phyloP scores from a whole-genome alignment of 345 rosid species.

The Noccaea caerulescens region DNA sequence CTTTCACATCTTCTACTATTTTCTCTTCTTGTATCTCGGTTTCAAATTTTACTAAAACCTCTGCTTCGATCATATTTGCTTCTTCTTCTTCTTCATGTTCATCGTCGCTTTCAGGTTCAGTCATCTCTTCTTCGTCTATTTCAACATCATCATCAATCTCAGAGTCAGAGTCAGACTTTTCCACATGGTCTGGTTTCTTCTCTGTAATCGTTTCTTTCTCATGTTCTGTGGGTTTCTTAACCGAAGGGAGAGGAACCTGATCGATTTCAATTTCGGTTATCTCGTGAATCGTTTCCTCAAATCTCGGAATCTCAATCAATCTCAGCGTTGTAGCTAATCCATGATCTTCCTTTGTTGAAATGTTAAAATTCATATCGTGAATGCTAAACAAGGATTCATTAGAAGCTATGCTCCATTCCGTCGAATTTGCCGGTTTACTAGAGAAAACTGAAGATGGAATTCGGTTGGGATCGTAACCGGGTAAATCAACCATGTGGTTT shows the following conservation, averaged over 20 bases:
- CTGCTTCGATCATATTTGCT: neutral
- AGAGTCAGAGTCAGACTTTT: conserved; percentile 21
- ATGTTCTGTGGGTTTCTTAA: conserved; percentile 39
- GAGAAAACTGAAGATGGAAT: conserved; percentile 72
- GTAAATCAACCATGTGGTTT: conserved; percentile 11
- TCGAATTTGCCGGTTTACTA: conserved; percentile 46
- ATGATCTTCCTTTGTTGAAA: conserved; percentile 58
- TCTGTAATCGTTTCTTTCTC: conserved; percentile 18
- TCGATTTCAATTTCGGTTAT: conserved; percentile 31
- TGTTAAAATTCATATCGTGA: conserved; percentile 59
- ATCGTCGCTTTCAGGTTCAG: conserved; percentile 2
- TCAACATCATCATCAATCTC: neutral
- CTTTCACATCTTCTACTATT: conserved; percentile 2
- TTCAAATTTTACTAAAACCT: neutral
- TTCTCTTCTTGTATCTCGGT: conserved; percentile 17
- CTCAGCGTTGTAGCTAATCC: conserved; percentile 44
- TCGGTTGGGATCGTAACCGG: conserved; percentile 65
- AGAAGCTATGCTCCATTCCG: conserved; percentile 89
- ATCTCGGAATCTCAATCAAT: conserved; percentile 61
- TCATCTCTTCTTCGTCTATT: neutral
- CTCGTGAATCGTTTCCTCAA: conserved; percentile 46
- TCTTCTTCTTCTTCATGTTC: conserved; percentile 8
- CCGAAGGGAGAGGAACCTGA: conserved; percentile 41
- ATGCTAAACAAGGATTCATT: conserved; percentile 90
- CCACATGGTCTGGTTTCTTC: conserved; percentile 2